phyloP scores from a whole-genome alignment of 2,329 filamentous ascomycete genomes.

The Nemania sp. region DNA sequence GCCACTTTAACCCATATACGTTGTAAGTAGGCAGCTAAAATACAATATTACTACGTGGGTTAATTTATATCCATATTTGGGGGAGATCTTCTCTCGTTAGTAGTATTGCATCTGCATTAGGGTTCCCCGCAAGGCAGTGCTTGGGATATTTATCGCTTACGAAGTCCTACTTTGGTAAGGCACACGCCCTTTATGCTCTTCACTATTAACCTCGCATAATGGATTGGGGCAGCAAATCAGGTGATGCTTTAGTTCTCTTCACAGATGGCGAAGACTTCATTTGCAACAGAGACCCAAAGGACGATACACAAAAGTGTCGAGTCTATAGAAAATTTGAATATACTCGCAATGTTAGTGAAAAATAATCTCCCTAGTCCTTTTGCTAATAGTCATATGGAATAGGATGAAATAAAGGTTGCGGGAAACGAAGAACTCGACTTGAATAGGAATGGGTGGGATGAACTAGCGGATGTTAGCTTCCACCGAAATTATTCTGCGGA shows the following conservation, averaged over 20 bases:
- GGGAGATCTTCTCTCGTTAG: background rate
- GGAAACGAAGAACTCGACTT: background rate
- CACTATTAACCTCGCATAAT: background rate
- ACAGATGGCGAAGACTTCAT: background rate
- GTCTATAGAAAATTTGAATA: too few relatives aligned
- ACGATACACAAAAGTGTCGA: too few relatives aligned
- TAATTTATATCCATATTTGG: background rate
- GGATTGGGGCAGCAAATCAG: background rate
- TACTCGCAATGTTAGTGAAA: too few relatives aligned
- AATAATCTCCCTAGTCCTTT: too few relatives aligned
- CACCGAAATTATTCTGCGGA: too few relatives aligned
- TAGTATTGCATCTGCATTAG: background rate
- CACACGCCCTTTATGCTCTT: background rate
- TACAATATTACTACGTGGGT: background rate
- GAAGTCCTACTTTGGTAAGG: background rate
- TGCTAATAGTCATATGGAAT: too few relatives aligned
- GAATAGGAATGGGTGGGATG: background rate
- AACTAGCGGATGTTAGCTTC: background rate
- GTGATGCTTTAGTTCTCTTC: background rate
- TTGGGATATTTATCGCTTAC: background rate
- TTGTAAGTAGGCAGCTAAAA: background rate
- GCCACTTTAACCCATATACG: background rate
- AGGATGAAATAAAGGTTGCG: background rate
- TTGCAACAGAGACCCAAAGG: background rate
- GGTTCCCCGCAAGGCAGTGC: background rate